phyloP scores from a whole-genome alignment of 2,329 filamentous ascomycete species.

The Cladosporium austrohemisphaericum region DNA sequence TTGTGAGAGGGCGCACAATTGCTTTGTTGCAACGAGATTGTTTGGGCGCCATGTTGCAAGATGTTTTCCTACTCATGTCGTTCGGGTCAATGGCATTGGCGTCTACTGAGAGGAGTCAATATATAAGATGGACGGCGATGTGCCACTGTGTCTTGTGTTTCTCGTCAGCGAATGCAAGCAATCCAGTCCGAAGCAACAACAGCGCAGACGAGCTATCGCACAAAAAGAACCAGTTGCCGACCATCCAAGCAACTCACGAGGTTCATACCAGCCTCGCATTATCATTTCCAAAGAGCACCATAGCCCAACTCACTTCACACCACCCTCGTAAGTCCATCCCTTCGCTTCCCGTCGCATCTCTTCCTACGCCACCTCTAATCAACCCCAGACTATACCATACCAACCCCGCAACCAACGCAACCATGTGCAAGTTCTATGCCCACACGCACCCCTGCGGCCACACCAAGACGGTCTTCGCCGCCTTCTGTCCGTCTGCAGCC shows the following conservation, averaged over 20 bases:
- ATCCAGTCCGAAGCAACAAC: too few relatives aligned
- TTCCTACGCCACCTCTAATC: neutral
- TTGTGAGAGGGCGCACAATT: slow-evolving; percentile 9
- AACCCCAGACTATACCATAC: neutral
- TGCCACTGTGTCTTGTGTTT: too few relatives aligned
- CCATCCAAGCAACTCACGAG: too few relatives aligned
- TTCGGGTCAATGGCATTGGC: neutral
- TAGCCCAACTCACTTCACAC: too few relatives aligned
- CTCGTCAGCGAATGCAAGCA: too few relatives aligned
- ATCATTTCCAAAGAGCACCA: too few relatives aligned
- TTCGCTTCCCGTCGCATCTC: neutral
- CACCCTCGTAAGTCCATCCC: too few relatives aligned
- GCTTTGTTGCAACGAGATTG: neutral
- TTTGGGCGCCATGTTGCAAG: neutral
- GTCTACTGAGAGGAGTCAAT: too few relatives aligned
- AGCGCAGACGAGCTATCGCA: too few relatives aligned
- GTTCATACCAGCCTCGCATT: too few relatives aligned
- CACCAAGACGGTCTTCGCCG: slow-evolving; percentile 38
- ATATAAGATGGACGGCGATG: too few relatives aligned
- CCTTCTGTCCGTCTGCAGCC: slow-evolving; percentile 31
- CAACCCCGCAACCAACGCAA: neutral
- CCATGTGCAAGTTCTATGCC: slow-evolving; percentile 48
- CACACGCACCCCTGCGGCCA: slow-evolving; percentile 46
- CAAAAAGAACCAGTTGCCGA: neutral
- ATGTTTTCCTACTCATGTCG: neutral